Evolutionary conservation across 495 filamentous ascomycete genomes (phyloP).

Genomic region (Penicillium cataractarum): DNA sequence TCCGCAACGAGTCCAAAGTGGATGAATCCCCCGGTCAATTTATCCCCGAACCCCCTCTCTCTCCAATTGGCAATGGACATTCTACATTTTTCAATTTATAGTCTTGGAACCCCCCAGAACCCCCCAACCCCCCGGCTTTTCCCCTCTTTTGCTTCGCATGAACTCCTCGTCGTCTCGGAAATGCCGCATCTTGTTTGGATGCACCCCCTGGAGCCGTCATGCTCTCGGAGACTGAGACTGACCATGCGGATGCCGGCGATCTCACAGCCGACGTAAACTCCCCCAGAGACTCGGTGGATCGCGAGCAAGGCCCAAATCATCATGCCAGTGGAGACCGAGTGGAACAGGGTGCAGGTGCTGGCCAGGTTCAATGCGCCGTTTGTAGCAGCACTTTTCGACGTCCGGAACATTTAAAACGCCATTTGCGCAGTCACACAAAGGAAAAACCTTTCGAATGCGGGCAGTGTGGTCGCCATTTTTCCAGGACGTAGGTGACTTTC

Average conservation of each 20-base stretch:
- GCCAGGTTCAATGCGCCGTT: conserved; percentile 48
- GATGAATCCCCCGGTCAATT: not conserved
- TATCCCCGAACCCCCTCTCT: not conserved
- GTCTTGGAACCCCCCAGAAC: not conserved
- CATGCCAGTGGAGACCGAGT: conserved; percentile 28
- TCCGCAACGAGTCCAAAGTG: conserved; percentile 6
- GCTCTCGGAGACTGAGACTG: conserved; percentile 35
- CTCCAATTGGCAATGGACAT: not conserved
- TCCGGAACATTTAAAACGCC: conserved; percentile 72
- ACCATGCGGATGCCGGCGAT: conserved; percentile 30
- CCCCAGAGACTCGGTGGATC: conserved; percentile 11
- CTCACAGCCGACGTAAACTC: not conserved
- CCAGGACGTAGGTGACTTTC: conserved; percentile 49
- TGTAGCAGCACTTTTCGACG: conserved; percentile 64
- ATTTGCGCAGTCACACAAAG: conserved; percentile 71
- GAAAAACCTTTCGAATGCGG: conserved; percentile 71
- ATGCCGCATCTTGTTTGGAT: conserved; percentile 24
- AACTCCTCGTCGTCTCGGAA: conserved; percentile 7
- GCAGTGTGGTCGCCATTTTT: conserved; percentile 69
- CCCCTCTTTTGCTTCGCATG: conserved; percentile 19
- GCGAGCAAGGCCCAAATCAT: conserved; percentile 9
- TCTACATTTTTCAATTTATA: conserved; percentile 2
- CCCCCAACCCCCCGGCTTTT: conserved; percentile 1
- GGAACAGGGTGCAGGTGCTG: conserved; percentile 20
- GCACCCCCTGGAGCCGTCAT: conserved; percentile 30